Conservation (phyloP, 2,329 filamentous ascomycete genomes). For the Fusarium subglutinans region DNA sequence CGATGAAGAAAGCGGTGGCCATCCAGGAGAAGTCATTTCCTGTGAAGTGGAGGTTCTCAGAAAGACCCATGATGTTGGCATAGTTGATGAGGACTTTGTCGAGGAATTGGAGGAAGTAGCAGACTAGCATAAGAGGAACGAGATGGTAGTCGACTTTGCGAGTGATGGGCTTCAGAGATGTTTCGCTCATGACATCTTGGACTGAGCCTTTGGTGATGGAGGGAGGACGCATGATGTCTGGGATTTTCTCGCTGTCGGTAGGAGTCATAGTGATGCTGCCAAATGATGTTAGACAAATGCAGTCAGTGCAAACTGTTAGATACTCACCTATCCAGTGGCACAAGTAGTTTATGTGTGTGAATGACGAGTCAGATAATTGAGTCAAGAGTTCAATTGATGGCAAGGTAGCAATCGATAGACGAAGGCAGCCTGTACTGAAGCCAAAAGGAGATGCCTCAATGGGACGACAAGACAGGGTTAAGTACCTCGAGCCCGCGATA, state of each 20-base stretch:
- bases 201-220: not conserved
- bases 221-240: not conserved
- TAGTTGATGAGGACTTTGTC: constrained; percentile 14
- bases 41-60: not conserved
- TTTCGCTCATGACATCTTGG: not conserved
- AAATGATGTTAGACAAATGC: not conserved
- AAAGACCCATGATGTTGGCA: constrained; percentile 14
- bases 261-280: not conserved
- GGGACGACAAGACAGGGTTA: not conserved
- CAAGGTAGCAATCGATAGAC: not conserved
- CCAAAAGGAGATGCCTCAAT: not conserved
- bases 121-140: constrained; percentile 7
- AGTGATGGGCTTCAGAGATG: not conserved
- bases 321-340: not conserved
- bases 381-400: not conserved
- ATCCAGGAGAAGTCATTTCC: constrained; percentile 15
- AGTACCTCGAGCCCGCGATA: not conserved
- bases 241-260: not conserved
- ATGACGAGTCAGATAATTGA: not conserved
- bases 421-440: not conserved
- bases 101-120: constrained; percentile 10
- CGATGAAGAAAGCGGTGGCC: constrained; percentile 10
- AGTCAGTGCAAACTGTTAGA: not conserved
- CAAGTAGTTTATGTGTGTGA: not conserved
- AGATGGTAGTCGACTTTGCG: constrained; percentile 16